phyloP scores from a whole-genome alignment of 2,329 filamentous ascomycete genomes.

The Mollisia scopiformis region DNA sequence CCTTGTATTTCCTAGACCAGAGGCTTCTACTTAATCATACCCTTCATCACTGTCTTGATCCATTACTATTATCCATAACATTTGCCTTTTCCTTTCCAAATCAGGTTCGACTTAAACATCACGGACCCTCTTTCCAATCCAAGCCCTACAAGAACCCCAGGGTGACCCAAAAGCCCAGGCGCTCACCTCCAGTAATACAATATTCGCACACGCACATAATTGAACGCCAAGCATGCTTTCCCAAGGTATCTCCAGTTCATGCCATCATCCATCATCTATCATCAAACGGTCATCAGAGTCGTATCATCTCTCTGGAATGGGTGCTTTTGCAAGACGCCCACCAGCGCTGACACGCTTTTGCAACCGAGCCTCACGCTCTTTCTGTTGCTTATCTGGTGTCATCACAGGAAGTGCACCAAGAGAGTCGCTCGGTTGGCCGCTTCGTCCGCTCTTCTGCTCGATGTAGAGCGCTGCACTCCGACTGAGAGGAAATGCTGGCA shows the following conservation, averaged over 20 bases:
- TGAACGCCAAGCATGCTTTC: conserved; percentile 36
- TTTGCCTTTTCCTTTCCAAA: conserved; percentile 19
- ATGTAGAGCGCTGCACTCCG: conserved; percentile 81
- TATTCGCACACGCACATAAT: conserved; percentile 18
- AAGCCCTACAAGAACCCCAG: background rate
- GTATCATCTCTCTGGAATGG: conserved; percentile 35
- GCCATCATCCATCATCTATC: too few species aligned
- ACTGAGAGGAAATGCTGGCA: conserved; percentile 84
- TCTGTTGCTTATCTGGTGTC: conserved; percentile 51
- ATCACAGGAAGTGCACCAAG: conserved; percentile 64
- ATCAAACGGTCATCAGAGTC: conserved; percentile 7
- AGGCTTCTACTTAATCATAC: background rate
- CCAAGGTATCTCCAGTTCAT: conserved; percentile 38
- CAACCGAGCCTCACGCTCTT: conserved; percentile 69
- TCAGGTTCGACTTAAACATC: background rate
- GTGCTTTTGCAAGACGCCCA: conserved; percentile 61
- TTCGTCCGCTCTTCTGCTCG: conserved; percentile 69
- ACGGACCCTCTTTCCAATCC: background rate
- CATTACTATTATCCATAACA: conserved; percentile 24
- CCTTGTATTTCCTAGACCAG: background rate
- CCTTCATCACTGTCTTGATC: conserved; percentile 6
- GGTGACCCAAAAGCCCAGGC: conserved; percentile 2
- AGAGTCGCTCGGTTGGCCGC: conserved; percentile 53
- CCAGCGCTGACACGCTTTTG: conserved; percentile 82
- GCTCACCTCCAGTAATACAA: conserved; percentile 20